These are phyloP conservation scores for Aspergillus ibericus DNA, from an alignment of 2,329 filamentous ascomycete species.

Conservation along the genomic window DNA sequence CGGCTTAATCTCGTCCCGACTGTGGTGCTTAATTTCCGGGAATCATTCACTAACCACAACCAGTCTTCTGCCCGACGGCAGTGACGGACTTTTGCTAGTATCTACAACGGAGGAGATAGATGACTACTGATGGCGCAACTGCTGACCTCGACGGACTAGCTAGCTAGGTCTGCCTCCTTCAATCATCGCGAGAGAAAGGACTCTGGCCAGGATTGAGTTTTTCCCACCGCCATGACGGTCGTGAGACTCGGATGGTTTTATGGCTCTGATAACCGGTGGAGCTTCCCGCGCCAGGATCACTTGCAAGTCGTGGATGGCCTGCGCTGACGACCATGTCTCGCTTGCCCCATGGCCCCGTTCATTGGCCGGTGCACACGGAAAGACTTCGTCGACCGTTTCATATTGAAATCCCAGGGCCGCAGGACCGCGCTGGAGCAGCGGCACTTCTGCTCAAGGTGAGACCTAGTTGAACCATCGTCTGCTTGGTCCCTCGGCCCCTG, in stretches of 20 bases:
- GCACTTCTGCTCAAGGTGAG: slow-evolving; percentile 22
- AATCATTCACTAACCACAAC: neutral
- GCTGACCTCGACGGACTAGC: neutral
- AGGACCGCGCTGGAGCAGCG: slow-evolving; percentile 7
- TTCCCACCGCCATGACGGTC: neutral
- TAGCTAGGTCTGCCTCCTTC: neutral
- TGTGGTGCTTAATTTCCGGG: neutral
- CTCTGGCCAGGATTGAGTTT: neutral
- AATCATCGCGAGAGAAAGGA: neutral
- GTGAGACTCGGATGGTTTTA: neutral
- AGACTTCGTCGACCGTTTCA: slow-evolving; percentile 20
- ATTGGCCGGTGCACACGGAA: slow-evolving; percentile 14
- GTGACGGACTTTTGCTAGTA: neutral
- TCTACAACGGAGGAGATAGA: neutral
- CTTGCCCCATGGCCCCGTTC: neutral
- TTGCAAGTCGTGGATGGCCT: slow-evolving; percentile 1
- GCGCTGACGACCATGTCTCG: neutral
- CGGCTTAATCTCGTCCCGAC: neutral
- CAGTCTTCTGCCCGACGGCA: neutral
- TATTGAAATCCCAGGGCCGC: slow-evolving; percentile 15
- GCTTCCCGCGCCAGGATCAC: neutral
- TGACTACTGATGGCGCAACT: neutral
- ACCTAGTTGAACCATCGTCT: slow-evolving; percentile 18
- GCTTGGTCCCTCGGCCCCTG: slow-evolving; percentile 12
- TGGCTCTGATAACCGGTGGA: neutral